Evolutionary conservation across 805 yeast species (phyloP), one percentile per base, ranked within the genome.

Genomic region (Isabelozyma gotoi): DNA sequence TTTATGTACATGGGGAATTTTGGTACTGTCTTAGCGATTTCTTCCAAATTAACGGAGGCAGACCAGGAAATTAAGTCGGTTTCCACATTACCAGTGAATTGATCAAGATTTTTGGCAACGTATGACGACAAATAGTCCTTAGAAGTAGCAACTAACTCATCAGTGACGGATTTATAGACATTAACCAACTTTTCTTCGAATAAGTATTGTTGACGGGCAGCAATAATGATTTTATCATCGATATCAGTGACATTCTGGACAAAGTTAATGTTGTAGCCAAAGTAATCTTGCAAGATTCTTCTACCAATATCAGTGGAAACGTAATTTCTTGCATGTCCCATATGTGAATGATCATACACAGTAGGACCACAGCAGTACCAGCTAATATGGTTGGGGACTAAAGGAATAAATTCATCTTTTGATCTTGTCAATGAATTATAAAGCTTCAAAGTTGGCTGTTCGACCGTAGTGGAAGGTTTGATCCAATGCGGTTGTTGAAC

Each of bases 301-400:
- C 99, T 82, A 62, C 90, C 87, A 60, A 94, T 89, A 64, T 94
- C 99, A 41, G 87, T 88, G 7, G 96, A 81, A 39, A 94, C 98
- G 59, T 94, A 94, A 68, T 94, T 94, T 65, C 99, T 77, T 11
- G 99, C 99, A 64, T 94, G 99, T 17, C 99, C 99, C 97, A 94
- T 90, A 61, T 94, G 99, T 41, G 91, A 81, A 27, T 94, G 82
- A 66, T 94, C 96, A 60, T 94, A 94, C 12, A 94, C 99, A 0
- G 99, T 94, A 10, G 99, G 99, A 5, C 99, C 99, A 77, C 99
- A 94, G 45, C 90, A 87, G 71, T 94, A 94, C 99, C 99, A 94
- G 0, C 90, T 78, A 39, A 94, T 86, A 46, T 77, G 78, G 47
- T 79, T 78, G 2, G 79, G 78, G 19, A 72, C 68, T 44, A 73